These are phyloP conservation scores for Ceratocystis papillata DNA, from an alignment of 2,329 filamentous ascomycete species.

Conservation along the genomic window DNA sequence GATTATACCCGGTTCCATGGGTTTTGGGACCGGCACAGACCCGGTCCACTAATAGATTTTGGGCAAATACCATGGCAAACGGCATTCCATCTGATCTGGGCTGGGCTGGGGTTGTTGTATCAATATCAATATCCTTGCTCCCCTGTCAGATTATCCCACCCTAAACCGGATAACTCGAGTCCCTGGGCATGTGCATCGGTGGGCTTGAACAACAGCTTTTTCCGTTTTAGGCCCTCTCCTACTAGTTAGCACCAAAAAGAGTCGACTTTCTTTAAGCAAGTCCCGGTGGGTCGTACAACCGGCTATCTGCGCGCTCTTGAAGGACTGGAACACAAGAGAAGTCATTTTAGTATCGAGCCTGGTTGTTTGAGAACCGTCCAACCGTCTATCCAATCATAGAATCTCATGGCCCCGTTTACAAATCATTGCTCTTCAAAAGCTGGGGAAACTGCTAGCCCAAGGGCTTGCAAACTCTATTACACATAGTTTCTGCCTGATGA, in stretches of 20 bases:
- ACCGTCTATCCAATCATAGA: background rate
- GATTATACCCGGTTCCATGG: background rate
- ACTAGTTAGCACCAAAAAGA: background rate
- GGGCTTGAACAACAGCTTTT: background rate
- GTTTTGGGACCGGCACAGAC: background rate
- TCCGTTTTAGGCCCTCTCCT: background rate
- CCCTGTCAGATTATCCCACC: background rate
- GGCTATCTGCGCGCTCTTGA: background rate
- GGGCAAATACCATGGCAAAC: too few species aligned
- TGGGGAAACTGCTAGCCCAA: slow-evolving; percentile 7
- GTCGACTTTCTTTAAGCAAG: background rate
- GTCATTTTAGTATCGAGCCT: background rate
- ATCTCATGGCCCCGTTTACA: background rate
- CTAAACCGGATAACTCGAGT: background rate
- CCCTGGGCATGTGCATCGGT: background rate
- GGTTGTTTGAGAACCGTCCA: background rate
- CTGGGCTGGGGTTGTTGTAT: background rate
- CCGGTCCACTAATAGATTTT: background rate
- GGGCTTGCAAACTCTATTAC: slow-evolving; percentile 15
- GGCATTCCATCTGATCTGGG: too few species aligned
- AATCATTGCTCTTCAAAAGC: background rate
- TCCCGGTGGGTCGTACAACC: slow-evolving; percentile 10
- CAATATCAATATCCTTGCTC: background rate
- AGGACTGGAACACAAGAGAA: background rate
- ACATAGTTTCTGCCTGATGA: slow-evolving; percentile 9